Conservation (phyloP, 2,329 filamentous ascomycete species). For the Pseudogymnoascus sp. region DNA sequence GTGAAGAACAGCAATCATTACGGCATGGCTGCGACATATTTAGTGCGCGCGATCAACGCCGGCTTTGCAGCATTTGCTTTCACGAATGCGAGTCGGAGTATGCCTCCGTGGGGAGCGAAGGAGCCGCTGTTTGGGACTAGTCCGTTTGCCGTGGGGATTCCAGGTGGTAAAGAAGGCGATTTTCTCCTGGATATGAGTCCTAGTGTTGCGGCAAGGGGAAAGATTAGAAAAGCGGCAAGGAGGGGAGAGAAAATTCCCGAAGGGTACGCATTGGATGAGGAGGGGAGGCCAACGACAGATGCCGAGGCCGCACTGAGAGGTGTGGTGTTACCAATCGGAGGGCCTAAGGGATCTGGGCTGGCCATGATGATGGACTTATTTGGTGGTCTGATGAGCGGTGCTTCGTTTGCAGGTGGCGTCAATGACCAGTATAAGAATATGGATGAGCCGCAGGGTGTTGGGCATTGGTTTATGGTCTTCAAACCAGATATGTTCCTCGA, state of each 20-base stretch:
- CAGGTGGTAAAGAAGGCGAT: constrained; percentile 43
- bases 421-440: constrained; percentile 50
- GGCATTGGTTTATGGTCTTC: constrained; percentile 47
- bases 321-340: constrained; percentile 42
- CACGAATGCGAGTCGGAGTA: constrained; percentile 21
- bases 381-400: constrained; percentile 49
- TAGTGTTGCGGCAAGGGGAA: constrained; percentile 22
- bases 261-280: constrained; percentile 21
- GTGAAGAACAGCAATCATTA: constrained; percentile 24
- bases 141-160: constrained; percentile 43
- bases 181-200: constrained; percentile 25
- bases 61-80: constrained; percentile 21
- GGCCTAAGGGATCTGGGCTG: constrained; percentile 52
- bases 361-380: constrained; percentile 59
- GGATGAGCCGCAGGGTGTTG: constrained; percentile 43
- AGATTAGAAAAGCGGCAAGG: constrained; percentile 23
- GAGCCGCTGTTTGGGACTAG: constrained; percentile 19
- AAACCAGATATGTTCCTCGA: constrained; percentile 48
- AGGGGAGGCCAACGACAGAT: constrained; percentile 22
- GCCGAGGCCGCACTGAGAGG: constrained; percentile 20
- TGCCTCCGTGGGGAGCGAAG: constrained; percentile 24
- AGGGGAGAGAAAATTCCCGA: constrained; percentile 23
- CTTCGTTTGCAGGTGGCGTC: constrained; percentile 52
- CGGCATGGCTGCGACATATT: constrained; percentile 25
- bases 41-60: constrained; percentile 20